Conservation (phyloP, 2,329 filamentous ascomycete genomes). For the Scorias spongiosa region DNA sequence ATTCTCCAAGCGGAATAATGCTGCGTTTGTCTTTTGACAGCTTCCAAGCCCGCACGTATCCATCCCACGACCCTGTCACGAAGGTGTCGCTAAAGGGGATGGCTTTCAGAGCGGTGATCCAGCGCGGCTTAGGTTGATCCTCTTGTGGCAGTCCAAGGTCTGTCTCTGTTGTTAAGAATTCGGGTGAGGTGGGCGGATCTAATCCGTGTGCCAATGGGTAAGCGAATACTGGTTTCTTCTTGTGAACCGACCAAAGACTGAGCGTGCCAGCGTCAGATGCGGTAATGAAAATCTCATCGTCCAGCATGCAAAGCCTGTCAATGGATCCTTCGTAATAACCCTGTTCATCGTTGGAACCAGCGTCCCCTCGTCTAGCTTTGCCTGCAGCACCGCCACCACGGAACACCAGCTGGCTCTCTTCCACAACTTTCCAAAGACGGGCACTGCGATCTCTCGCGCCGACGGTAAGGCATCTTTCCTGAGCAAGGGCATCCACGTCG, state of each 20-base stretch:
- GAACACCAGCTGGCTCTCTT: slow-evolving; percentile 92
- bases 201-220: slow-evolving; percentile 71
- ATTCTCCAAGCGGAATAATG: slow-evolving; percentile 54
- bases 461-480: slow-evolving; percentile 82
- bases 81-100: slow-evolving; percentile 85
- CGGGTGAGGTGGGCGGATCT: slow-evolving; percentile 52
- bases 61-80: slow-evolving; percentile 89
- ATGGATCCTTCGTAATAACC: slow-evolving; percentile 63
- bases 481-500: slow-evolving; percentile 65
- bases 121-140: slow-evolving; percentile 41
- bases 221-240: slow-evolving; percentile 85
- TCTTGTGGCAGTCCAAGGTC: slow-evolving; percentile 30
- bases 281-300: slow-evolving; percentile 78
- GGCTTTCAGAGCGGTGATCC: slow-evolving; percentile 76
- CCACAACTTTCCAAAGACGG: slow-evolving; percentile 86
- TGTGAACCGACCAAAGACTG: slow-evolving; percentile 74
- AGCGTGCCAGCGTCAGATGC: slow-evolving; percentile 83
- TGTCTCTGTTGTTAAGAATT: slow-evolving; percentile 57
- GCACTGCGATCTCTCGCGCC: slow-evolving; percentile 85
- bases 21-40: slow-evolving; percentile 69
- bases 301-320: slow-evolving; percentile 81
- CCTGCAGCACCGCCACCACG: slow-evolving; percentile 51
- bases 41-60: slow-evolving; percentile 70
- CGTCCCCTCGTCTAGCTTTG: slow-evolving; percentile 24
- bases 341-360: slow-evolving; percentile 24